Evolutionary conservation across 768 basidiomycete species (phyloP).

Genomic region (Boletus rufocinnamomeus): DNA sequence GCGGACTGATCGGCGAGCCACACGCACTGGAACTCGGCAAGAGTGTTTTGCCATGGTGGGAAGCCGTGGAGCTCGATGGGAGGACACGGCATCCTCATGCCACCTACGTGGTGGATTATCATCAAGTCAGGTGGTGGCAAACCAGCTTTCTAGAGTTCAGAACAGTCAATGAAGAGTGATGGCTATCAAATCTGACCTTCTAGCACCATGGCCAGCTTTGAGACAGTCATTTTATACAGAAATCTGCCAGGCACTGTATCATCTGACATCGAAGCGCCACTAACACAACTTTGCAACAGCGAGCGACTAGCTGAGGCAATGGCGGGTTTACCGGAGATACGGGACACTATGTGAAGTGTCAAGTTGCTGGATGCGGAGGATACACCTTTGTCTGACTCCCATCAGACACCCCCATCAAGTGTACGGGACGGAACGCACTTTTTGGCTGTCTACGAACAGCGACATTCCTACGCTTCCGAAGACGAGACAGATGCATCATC

Average conservation of each 20-base stretch:
- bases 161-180: constrained; percentile 4
- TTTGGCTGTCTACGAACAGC: constrained; percentile 27
- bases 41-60: constrained; percentile 83
- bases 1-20: neutral
- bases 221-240: constrained; percentile 42
- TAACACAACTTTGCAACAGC: constrained; percentile 37
- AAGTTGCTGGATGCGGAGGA: constrained; percentile 30
- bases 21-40: constrained; percentile 79
- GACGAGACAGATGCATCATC: constrained; percentile 15
- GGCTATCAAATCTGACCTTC: constrained; percentile 50
- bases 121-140: constrained; percentile 74
- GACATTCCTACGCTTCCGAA: constrained; percentile 28
- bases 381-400: constrained; percentile 12
- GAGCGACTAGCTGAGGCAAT: constrained; percentile 56
- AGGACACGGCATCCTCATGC: constrained; percentile 36
- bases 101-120: constrained; percentile 64
- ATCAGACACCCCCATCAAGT: constrained; percentile 14
- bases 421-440: constrained; percentile 20
- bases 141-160: constrained; percentile 47
- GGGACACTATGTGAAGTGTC: constrained; percentile 58
- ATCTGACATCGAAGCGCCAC: constrained; percentile 1
- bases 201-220: constrained; percentile 49
- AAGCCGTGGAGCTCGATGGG: constrained; percentile 73
- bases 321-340: constrained; percentile 62
- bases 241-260: neutral